These are phyloP conservation scores for Phellopilus nigrolimitatus DNA, from an alignment of 1,284 basidiomycete genomes.

Conservation along the genomic window DNA sequence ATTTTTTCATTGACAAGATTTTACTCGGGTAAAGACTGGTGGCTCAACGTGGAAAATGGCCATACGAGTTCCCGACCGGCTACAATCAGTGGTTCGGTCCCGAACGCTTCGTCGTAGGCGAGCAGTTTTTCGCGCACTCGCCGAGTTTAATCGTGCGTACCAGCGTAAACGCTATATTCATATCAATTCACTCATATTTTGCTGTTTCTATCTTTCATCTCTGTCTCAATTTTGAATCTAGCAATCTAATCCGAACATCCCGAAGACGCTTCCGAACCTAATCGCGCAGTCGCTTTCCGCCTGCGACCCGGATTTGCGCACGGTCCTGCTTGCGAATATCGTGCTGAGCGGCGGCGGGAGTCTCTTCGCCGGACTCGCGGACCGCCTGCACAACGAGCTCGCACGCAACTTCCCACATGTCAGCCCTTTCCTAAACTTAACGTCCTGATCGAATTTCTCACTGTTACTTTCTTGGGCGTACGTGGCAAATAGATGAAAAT, in stretches of 20 bases:
- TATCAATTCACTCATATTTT: neutral
- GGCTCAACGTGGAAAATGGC: conserved; percentile 48
- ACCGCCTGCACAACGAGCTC: conserved; percentile 82
- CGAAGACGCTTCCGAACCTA: conserved; percentile 73
- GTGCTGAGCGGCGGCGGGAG: conserved; percentile 93
- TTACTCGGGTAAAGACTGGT: conserved; percentile 38
- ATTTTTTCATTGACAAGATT: conserved; percentile 8
- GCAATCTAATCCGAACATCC: conserved; percentile 60
- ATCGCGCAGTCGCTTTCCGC: conserved; percentile 77
- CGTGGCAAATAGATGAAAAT: conserved; percentile 51
- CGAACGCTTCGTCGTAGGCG: conserved; percentile 82
- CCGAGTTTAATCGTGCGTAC: conserved; percentile 66
- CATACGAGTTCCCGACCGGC: conserved; percentile 96
- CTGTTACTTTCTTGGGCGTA: neutral
- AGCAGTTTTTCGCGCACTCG: conserved; percentile 85
- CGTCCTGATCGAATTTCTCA: conserved; percentile 5
- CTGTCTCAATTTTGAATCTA: neutral
- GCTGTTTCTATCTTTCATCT: neutral
- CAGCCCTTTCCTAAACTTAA: conserved; percentile 31
- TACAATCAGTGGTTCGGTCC: conserved; percentile 82
- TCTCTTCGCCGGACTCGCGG: conserved; percentile 80
- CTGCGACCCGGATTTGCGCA: conserved; percentile 90
- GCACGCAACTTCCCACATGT: conserved; percentile 76
- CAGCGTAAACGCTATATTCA: neutral
- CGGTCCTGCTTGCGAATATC: conserved; percentile 87